A percentile compares a stretch with the other conserved stretches of the same genome.
Evolutionary conservation across 2,329 filamentous ascomycete genomes (phyloP).

Genomic region (Calonectria henricotiae): DNA sequence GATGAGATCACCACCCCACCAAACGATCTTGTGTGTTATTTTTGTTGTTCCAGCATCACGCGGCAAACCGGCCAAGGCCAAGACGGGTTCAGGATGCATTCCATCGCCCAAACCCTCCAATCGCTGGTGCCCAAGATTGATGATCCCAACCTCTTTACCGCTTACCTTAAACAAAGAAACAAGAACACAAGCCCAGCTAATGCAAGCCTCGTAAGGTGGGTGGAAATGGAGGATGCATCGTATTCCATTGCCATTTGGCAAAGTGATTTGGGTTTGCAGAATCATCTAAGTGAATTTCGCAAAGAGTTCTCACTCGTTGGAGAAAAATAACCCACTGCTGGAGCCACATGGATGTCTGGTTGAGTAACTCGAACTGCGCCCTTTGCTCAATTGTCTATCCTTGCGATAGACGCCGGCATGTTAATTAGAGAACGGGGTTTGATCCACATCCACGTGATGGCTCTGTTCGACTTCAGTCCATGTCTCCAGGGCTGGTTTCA

Average conservation of each 20-base stretch:
- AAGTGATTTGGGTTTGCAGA: not conserved
- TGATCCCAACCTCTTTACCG: slow-evolving; percentile 1
- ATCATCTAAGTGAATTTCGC: not conserved
- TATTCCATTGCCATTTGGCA: slow-evolving; percentile 3
- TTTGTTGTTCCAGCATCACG: slow-evolving; percentile 14
- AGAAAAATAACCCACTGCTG: too few relatives aligned
- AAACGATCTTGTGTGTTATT: slow-evolving; percentile 18
- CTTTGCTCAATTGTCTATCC: too few relatives aligned
- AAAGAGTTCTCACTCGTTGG: too few relatives aligned
- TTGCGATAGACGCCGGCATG: too few relatives aligned
- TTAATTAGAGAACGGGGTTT: too few relatives aligned
- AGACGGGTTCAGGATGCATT: not conserved
- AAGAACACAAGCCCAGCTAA: slow-evolving; percentile 17
- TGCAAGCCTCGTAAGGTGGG: slow-evolving; percentile 8
- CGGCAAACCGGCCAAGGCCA: not conserved
- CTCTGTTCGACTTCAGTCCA: too few relatives aligned
- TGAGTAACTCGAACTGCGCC: not conserved
- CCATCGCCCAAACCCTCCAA: not conserved
- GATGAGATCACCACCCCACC: slow-evolving; percentile 15
- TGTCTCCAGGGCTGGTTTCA: too few relatives aligned
- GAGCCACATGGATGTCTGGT: not conserved
- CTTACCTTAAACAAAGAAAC: not conserved
- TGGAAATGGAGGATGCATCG: slow-evolving; percentile 3
- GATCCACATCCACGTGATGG: too few relatives aligned
- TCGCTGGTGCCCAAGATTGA: not conserved